phyloP scores from a whole-genome alignment of 495 filamentous ascomycete species.

The Staphylotrichum tortipilum region DNA sequence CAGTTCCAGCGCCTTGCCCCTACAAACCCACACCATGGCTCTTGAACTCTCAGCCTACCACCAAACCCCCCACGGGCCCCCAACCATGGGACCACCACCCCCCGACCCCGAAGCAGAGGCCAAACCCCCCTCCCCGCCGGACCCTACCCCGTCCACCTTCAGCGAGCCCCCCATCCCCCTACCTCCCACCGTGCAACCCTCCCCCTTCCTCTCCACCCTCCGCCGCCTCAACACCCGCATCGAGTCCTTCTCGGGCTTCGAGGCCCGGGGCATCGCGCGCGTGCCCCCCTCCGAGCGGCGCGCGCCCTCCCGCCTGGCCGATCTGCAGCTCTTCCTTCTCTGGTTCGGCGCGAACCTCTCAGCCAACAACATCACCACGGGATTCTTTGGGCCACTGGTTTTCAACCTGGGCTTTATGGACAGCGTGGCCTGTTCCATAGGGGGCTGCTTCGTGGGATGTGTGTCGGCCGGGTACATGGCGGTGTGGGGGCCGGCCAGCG shows the following conservation, averaged over 20 bases:
- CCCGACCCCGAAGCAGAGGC: no score
- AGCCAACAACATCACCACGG: constrained; percentile 67
- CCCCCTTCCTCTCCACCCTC: not conserved
- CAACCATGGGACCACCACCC: no score
- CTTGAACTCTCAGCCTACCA: no score
- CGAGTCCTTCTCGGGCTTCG: constrained; percentile 44
- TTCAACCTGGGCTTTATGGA: constrained; percentile 62
- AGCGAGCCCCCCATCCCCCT: no score
- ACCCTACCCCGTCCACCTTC: no score
- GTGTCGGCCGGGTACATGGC: constrained; percentile 57
- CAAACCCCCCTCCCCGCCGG: no score
- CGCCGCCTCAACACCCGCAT: constrained; percentile 17
- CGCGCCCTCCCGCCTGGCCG: constrained; percentile 48
- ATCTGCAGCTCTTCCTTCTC: constrained; percentile 55
- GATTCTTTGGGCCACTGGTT: constrained; percentile 62
- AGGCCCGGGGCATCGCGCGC: constrained; percentile 60
- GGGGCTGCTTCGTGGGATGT: constrained; percentile 54
- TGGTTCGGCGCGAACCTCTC: constrained; percentile 74
- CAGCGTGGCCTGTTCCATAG: constrained; percentile 54
- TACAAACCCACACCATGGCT: no score
- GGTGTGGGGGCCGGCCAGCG: constrained; percentile 62
- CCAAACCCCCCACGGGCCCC: no score
- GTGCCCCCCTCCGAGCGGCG: constrained; percentile 57
- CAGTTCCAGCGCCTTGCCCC: no score
- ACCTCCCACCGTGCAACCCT: no score